Base-by-base conservation (phyloP, 257 asterid genomes). In the Paulownia fortunei region DNA sequence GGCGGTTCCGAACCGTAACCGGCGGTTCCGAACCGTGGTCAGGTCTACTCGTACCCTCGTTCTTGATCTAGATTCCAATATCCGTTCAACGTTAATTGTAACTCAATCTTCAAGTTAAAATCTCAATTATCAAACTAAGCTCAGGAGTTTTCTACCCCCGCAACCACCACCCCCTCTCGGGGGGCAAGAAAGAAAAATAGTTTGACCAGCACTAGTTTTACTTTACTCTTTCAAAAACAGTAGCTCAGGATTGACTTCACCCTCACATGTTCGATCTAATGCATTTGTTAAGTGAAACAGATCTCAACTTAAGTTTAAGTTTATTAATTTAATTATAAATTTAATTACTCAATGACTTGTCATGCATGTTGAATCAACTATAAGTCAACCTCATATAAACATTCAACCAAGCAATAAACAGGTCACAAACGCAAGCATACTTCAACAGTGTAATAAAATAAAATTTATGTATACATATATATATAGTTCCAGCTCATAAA, bases 321-420 rank as follows among this genome's bases (percentile, higher is more conserved):
- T 1, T 10, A 16, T 46, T 78, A 76, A 18, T 47, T 47, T n/a
- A 68, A 30, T 27, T 32, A 41, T 16, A 4, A 54, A 7, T 54
- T 3, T 16, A 44, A 46, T 42, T 5, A 51, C 65, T 51, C 21
- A 68, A 19, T 51, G 3, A 66, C 32, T 27, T 30, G 44, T 13
- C 34, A 47, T 34, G 36, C 37, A 46, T 42, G 58, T 54, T 52
- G 46, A 54, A 49, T 64, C 41, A 4, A 67, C 18, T 74, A 47
- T 49, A 79, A 79, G 83, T 73, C 76, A 79, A 64, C 24, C 37
- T 65, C 73, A 80, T 58, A 74, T 46, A 74, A 37, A 36, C 37
- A 63, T 39, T 24, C 9, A 11, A 27, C 63, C 8, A 41, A 60
- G 44, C 72, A 21, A 59, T 60, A 15, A 37, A 78, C 77, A 78